Evolutionary conservation across 768 basidiomycete species (phyloP).

Genomic region (Hortiboletus campestris): DNA sequence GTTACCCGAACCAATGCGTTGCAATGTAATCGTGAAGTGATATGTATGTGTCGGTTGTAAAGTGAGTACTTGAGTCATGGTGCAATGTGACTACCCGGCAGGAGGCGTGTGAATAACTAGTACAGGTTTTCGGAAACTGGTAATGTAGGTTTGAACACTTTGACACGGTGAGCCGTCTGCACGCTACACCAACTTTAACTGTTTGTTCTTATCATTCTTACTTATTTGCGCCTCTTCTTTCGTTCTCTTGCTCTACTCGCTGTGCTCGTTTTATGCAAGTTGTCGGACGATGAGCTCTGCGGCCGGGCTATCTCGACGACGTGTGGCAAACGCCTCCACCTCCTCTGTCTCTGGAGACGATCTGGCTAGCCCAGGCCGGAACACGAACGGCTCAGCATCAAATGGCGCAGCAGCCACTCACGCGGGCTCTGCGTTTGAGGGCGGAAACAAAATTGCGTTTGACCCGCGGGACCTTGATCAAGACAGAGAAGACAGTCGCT

Average conservation of each 20-base stretch:
- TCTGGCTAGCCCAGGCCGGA: conserved; percentile 30
- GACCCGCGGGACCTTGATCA: conserved; percentile 89
- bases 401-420: conserved; percentile 44
- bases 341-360: conserved; percentile 40
- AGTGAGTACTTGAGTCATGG: neutral
- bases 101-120: conserved; percentile 15
- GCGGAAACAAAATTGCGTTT: conserved; percentile 85
- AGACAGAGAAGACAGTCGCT: conserved; percentile 58
- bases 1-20: neutral
- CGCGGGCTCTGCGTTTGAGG: conserved; percentile 82
- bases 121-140: conserved; percentile 2
- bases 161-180: neutral
- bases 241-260: neutral
- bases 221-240: conserved; percentile 4
- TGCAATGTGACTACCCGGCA: neutral
- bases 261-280: conserved; percentile 19
- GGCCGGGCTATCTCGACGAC: conserved; percentile 56
- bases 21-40: neutral
- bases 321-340: conserved; percentile 45
- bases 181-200: conserved; percentile 7
- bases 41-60: neutral
- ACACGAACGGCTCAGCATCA: conserved; percentile 29
- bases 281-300: conserved; percentile 46
- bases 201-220: neutral
- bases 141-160: conserved; percentile 10